Conservation (phyloP, 805 yeast species). For the Cyberlindnera nakhonratchasimensis region DNA sequence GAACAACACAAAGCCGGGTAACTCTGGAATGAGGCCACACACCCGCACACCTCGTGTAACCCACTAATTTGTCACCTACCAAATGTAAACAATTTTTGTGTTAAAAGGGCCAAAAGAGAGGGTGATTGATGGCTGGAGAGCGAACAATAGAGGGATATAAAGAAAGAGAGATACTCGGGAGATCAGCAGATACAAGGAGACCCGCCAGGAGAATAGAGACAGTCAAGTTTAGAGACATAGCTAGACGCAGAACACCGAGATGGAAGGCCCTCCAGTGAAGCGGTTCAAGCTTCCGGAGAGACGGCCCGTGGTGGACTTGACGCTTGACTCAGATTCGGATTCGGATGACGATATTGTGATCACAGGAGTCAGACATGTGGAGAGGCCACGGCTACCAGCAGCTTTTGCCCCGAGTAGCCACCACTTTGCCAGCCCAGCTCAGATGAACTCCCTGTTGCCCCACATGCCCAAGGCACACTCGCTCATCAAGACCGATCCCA, state of each 20-base stretch:
- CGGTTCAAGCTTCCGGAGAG: conserved; percentile 8
- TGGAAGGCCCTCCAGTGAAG: conserved; percentile 10
- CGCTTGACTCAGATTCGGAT: conserved; percentile 16
- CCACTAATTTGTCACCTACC: no score
- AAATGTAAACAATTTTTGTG: conserved; percentile 5
- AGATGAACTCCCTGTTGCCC: neutral
- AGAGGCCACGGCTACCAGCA: neutral
- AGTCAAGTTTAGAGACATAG: no score
- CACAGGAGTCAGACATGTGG: conserved; percentile 16
- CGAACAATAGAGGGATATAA: neutral
- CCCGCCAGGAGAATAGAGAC: neutral
- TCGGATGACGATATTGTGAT: conserved; percentile 25
- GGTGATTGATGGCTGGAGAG: neutral
- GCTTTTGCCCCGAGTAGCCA: no score
- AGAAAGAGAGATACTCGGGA: neutral
- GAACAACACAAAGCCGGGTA: no score
- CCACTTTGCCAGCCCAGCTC: neutral
- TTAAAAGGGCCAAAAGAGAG: neutral
- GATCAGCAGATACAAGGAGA: neutral
- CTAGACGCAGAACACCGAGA: no score
- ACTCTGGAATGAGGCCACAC: no score
- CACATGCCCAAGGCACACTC: neutral
- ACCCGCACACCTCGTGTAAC: neutral
- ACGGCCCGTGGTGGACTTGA: conserved; percentile 19
- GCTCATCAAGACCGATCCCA: neutral